A percentile compares a stretch with the other conserved stretches of the same genome.
phyloP scores from a whole-genome alignment of 202 grass and related monocot species.

The Zizania palustris region DNA sequence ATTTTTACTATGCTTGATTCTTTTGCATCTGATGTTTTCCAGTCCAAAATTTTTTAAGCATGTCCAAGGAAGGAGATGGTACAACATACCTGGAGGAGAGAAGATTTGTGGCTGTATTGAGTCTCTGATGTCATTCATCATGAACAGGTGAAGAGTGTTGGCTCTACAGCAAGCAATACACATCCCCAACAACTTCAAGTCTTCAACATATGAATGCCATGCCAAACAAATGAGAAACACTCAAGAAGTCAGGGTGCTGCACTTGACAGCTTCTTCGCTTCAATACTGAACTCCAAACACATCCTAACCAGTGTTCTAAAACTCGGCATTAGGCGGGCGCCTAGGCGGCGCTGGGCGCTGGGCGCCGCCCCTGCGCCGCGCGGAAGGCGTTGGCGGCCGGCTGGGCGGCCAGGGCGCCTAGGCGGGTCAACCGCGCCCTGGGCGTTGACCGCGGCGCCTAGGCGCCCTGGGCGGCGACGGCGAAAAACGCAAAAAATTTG shows the following conservation, averaged over 20 bases:
- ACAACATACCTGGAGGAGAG: background rate
- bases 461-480: no score
- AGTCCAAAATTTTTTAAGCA: background rate
- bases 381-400: no score
- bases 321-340: no score
- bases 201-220: slow-evolving; percentile 13
- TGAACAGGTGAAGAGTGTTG: slow-evolving; percentile 3
- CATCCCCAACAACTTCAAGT: slow-evolving; percentile 9
- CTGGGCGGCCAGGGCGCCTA: no score
- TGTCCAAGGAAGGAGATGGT: background rate
- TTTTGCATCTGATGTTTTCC: background rate
- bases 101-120: slow-evolving; percentile 9
- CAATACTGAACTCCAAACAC: background rate
- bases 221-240: slow-evolving; percentile 29
- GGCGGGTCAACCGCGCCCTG: no score
- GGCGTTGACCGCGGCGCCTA: no score
- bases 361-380: no score
- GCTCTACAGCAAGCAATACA: slow-evolving; percentile 1
- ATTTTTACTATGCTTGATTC: background rate
- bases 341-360: no score
- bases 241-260: background rate
- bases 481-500: no score
- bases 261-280: slow-evolving; percentile 1
- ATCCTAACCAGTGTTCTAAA: no score
- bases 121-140: slow-evolving; percentile 9